Conservation (phyloP, 306 rosid species). For the Cajanus cajan region DNA sequence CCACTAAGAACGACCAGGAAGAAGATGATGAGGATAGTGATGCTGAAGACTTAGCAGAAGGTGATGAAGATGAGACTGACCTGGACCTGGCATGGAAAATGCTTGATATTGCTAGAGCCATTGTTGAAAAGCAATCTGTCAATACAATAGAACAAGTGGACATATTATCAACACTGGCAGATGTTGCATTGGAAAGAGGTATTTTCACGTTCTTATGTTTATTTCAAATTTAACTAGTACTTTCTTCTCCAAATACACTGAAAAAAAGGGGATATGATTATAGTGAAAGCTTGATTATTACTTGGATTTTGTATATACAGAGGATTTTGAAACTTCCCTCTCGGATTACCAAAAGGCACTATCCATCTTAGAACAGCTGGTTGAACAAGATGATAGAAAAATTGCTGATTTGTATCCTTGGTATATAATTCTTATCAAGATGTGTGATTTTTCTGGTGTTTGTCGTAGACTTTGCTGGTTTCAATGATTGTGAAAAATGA, state of each 20-base stretch:
- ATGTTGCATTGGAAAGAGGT: conserved; percentile 97
- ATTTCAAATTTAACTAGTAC: neutral
- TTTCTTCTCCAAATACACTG: neutral
- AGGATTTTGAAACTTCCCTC: conserved; percentile 93
- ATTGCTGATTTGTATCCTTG: conserved; percentile 94
- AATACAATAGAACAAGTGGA: conserved; percentile 90
- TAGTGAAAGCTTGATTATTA: conserved; percentile 23
- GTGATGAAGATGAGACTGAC: conserved; percentile 92
- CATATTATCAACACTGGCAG: conserved; percentile 86
- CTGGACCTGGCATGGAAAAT: conserved; percentile 98
- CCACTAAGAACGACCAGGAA: conserved; percentile 58
- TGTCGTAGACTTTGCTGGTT: conserved; percentile 1
- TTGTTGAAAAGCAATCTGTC: conserved; percentile 70
- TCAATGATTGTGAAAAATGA: conserved; percentile 3
- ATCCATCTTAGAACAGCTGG: conserved; percentile 73
- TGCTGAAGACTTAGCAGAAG: conserved; percentile 73
- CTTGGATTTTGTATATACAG: conserved; percentile 47
- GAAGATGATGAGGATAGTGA: conserved; percentile 66
- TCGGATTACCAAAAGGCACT: conserved; percentile 85
- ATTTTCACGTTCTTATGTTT: neutral
- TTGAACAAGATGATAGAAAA: conserved; percentile 79
- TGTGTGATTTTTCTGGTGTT: conserved; percentile 14
- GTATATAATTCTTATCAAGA: conserved; percentile 20
- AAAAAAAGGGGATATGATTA: neutral
- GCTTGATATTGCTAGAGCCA: conserved; percentile 97